Base-by-base conservation (phyloP, 2,329 filamentous ascomycete genomes). In the Cordyceps cateniannulata region DNA sequence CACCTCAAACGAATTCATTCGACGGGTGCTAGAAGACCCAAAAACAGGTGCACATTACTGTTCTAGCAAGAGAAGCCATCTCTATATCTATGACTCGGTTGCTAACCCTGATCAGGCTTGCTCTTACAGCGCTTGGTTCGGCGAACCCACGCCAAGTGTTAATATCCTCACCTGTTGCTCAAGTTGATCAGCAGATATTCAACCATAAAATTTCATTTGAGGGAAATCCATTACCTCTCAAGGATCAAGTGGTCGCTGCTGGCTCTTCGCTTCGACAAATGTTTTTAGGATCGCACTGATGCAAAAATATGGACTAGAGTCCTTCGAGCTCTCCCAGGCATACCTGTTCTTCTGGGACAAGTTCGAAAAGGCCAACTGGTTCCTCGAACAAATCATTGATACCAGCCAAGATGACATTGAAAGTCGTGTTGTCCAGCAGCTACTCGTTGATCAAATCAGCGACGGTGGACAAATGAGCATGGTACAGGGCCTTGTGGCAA, bases 301-400 rank as follows among this genome's bases (percentile, higher is more conserved):
- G 88, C 88, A 90, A 74, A 87, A 87, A 68, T 89, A 96, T 73
- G 84, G 86, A 64, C 82, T 96, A 22, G 83, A 86, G 51, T 79
- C 83, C 58, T 96, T 96, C 68, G 90, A 96, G 78, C 80, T 96
- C n/a, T 92, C 88, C 32, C 92, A 96, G 74, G 81, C 87, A 1
- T 96, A 96, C 69, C 81, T 96, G 4, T 96, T 93, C 77, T 96
- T 91, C 81, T 96, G 89, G 88, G 92, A 96, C 73, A 96, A 96
- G 77, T 84, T 96, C 22, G 92, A 96, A 74, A 96, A 96, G 74
- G 82, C 88, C 9, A 96, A 96, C 73, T 96, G 84, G 78, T 96
- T 96, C 76, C 81, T 96, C 20, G 91, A 96, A 74, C 88, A 90
- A 68, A 84, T 93, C 63, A 83, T 96, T 60, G 85, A 90, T 64